Conservation (phyloP, 352 stramenopile genomes). For the Phytophthora pistaciae region DNA sequence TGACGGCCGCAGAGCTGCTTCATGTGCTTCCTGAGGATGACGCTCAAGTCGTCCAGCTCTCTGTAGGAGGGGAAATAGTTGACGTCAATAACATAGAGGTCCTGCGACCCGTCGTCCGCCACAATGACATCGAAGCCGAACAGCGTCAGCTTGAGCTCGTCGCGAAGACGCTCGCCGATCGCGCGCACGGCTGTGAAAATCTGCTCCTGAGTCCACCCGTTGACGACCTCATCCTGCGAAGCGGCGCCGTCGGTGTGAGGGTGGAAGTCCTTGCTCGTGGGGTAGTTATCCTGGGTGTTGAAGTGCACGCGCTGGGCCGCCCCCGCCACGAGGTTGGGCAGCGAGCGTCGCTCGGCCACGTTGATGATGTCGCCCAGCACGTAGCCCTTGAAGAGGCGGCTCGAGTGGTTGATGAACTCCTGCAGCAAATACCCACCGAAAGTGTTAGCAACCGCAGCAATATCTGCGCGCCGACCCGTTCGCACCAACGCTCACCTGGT, state of each 20-base stretch:
- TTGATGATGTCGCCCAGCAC: slow-evolving; percentile 81
- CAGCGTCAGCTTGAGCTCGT: slow-evolving; percentile 70
- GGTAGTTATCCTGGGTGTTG: slow-evolving; percentile 85
- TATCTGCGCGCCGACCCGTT: not conserved
- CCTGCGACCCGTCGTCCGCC: slow-evolving; percentile 51
- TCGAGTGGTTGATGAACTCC: slow-evolving; percentile 88
- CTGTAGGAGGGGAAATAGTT: slow-evolving; percentile 92
- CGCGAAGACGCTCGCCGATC: slow-evolving; percentile 74
- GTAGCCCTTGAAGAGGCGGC: slow-evolving; percentile 86
- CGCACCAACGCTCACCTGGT: slow-evolving; percentile 53
- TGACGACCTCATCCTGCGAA: slow-evolving; percentile 4
- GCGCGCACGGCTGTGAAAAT: slow-evolving; percentile 64
- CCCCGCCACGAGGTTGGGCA: slow-evolving; percentile 72
- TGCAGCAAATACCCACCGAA: slow-evolving; percentile 24
- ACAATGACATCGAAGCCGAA: slow-evolving; percentile 91
- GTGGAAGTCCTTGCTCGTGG: slow-evolving; percentile 73
- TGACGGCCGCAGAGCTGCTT: slow-evolving; percentile 42
- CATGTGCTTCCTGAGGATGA: slow-evolving; percentile 68
- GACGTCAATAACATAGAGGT: slow-evolving; percentile 85
- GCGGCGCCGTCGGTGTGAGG: slow-evolving; percentile 17
- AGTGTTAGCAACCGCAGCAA: not conserved
- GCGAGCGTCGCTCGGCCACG: slow-evolving; percentile 76
- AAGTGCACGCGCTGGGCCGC: slow-evolving; percentile 73
- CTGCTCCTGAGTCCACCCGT: slow-evolving; percentile 44
- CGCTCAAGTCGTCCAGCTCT: slow-evolving; percentile 76